Percentiles rank a stretch among this genome's conserved stretches.
Evolutionary conservation across 2,329 filamentous ascomycete species (phyloP).

Genomic region (Chrysosphaeria jannelii): DNA sequence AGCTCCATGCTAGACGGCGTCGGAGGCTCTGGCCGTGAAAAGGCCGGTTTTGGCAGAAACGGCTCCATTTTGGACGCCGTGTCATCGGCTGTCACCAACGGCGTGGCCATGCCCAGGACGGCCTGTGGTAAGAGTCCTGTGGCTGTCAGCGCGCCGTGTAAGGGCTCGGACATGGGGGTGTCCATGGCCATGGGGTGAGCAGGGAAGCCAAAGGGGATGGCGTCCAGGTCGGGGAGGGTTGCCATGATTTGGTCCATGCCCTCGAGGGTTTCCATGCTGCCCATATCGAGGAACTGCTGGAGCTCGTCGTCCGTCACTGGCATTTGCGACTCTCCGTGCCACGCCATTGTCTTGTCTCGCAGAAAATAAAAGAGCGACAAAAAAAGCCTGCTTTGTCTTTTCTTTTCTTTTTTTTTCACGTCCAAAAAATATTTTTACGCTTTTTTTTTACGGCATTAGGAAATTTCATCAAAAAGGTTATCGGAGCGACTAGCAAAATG

Average conservation of each 20-base stretch:
- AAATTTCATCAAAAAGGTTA: too few relatives aligned
- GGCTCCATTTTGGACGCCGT: constrained; percentile 29
- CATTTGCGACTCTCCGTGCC: too few relatives aligned
- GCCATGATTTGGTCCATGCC: constrained; percentile 12
- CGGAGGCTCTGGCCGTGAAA: constrained; percentile 30
- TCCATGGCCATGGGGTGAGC: constrained; percentile 17
- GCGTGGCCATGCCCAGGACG: constrained; percentile 11
- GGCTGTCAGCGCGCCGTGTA: constrained; percentile 5
- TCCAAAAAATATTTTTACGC: too few relatives aligned
- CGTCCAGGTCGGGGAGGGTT: constrained; percentile 3
- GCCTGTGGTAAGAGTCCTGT: background rate
- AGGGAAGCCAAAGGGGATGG: constrained; percentile 4
- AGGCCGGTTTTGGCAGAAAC: constrained; percentile 26
- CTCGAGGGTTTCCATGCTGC: constrained; percentile 19
- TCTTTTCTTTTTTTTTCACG: too few relatives aligned
- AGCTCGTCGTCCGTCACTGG: constrained; percentile 39
- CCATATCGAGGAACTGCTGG: constrained; percentile 32
- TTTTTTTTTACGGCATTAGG: too few relatives aligned
- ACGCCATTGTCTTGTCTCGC: too few relatives aligned
- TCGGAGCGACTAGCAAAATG: too few relatives aligned
- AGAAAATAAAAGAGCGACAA: too few relatives aligned
- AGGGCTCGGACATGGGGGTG: constrained; percentile 12
- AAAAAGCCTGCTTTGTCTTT: too few relatives aligned
- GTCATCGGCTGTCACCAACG: constrained; percentile 17
- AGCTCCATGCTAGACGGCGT: constrained; percentile 61